Evolutionary conservation across 805 yeast species (phyloP).

Genomic region (Isabelozyma rhagii): DNA sequence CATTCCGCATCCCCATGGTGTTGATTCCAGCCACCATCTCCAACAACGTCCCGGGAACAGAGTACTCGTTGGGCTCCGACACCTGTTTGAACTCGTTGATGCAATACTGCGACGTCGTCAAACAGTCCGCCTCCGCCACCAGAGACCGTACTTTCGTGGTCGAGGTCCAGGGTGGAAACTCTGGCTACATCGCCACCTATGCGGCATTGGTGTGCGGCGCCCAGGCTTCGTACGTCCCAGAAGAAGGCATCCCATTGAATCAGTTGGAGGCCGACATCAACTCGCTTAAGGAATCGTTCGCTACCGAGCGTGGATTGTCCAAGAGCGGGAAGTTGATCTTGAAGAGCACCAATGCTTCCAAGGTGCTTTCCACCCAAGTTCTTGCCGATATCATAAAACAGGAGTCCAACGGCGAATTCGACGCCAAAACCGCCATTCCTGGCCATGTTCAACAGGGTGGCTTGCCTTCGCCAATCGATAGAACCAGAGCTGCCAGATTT

Average conservation of each 20-base stretch:
- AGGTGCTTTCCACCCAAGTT: slow-evolving; percentile 75
- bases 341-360: slow-evolving; percentile 80
- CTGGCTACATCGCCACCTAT: slow-evolving; percentile 88
- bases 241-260: slow-evolving; percentile 65
- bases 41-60: slow-evolving; percentile 98
- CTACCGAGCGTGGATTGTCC: slow-evolving; percentile 71
- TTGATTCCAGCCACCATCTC: slow-evolving; percentile 94
- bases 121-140: slow-evolving; percentile 92
- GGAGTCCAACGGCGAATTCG: slow-evolving; percentile 74
- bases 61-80: slow-evolving; percentile 91
- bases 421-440: slow-evolving; percentile 92
- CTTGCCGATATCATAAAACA: slow-evolving; percentile 81
- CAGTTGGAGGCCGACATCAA: slow-evolving; percentile 75
- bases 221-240: slow-evolving; percentile 87
- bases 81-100: slow-evolving; percentile 91
- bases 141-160: slow-evolving; percentile 93
- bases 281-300: slow-evolving; percentile 63
- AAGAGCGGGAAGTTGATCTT: slow-evolving; percentile 84
- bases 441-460: slow-evolving; percentile 99
- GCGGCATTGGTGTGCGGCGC: slow-evolving; percentile 89
- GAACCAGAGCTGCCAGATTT: slow-evolving; percentile 83
- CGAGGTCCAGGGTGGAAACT: slow-evolving; percentile 97
- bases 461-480: slow-evolving; percentile 89
- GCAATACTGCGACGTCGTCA: slow-evolving; percentile 90
- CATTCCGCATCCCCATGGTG: slow-evolving; percentile 91